Evolutionary conservation across 148 eudicot species (phyloP).

Genomic region (Diospyros kaki): DNA sequence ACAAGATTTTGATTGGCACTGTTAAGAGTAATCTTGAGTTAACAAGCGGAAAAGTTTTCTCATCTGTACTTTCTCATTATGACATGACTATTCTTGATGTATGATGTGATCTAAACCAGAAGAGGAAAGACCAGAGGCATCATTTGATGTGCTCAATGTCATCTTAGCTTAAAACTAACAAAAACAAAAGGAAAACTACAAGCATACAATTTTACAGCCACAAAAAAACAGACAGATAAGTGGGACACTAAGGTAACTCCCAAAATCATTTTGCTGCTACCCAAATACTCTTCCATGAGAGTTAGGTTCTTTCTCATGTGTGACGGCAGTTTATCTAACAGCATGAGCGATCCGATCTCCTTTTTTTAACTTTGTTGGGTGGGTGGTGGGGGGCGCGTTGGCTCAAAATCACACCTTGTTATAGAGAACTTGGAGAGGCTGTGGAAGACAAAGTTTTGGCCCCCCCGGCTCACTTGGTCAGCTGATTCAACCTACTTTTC

Average conservation of each 20-base stretch:
- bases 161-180: slow-evolving; percentile 8
- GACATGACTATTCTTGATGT: slow-evolving; percentile 1
- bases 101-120: slow-evolving; percentile 5
- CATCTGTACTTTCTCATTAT: slow-evolving; percentile 13
- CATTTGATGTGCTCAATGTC: neutral
- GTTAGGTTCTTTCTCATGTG: slow-evolving; percentile 77
- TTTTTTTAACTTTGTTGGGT: too few relatives aligned
- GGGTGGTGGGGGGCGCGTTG: too few relatives aligned
- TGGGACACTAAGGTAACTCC: slow-evolving; percentile 33
- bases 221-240: neutral
- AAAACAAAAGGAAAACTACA: slow-evolving; percentile 9
- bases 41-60: slow-evolving; percentile 4
- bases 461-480: too few relatives aligned
- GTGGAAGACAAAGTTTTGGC: too few relatives aligned
- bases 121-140: slow-evolving; percentile 1
- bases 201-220: neutral
- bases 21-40: neutral
- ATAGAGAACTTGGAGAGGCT: too few relatives aligned
- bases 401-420: too few relatives aligned
- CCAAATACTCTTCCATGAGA: slow-evolving; percentile 68
- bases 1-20: neutral
- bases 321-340: slow-evolving; percentile 57
- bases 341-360: slow-evolving; percentile 56
- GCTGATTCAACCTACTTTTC: slow-evolving; percentile 31
- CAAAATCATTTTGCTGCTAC: slow-evolving; percentile 75